Evolutionary conservation across 2,329 filamentous ascomycete genomes (phyloP), one percentile per base, ranked within the genome.

Genomic region (Beauveria varroae): DNA sequence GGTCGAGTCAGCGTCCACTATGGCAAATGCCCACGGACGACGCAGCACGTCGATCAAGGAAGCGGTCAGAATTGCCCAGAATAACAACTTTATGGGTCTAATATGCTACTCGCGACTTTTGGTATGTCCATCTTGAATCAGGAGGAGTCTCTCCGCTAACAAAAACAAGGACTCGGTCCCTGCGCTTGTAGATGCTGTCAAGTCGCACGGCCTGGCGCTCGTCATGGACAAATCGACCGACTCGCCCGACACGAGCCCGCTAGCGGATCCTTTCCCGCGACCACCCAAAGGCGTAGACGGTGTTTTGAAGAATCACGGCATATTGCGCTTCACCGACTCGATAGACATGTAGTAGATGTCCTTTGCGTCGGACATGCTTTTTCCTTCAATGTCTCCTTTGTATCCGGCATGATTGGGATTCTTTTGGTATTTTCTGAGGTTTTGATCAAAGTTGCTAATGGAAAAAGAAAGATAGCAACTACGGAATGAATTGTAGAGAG

Each of bases 71-170:
- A 91, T 96, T 70, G 93, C 93, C 24, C 90, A 96, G 74, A 90
- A 88, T 71, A 99, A 99, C 73, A 99, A 99, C 72, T 91, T 99
- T 66, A 99, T 99, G 95, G 95, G 95, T 3, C 74, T 99, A 69
- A 90, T 98, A 63, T 97, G 93, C 76, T 92, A 88, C 67, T 93
- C 91, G 37, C 85, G 89, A 66, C 80, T 99, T 65, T 75, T 99
- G 78, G 91, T 96, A 81, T 70, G 88, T 81, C 37, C 56, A 50
- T 61, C 40, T 49, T 22, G 12, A 34, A 34, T 8, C n/a, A 26
- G 40, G 57, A 44, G 8, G 22, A 30, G 26, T 50, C 49, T 55
- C 20, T 73, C 54, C 49, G 40, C 54, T 55, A 59, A 44, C 26
- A 18, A 24, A 55, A 9, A 55, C 63, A 9, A 96, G 92, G 90